These are phyloP conservation scores for Populus hybrid DNA, from an alignment of 441 rosid species.

Conservation along the genomic window DNA sequence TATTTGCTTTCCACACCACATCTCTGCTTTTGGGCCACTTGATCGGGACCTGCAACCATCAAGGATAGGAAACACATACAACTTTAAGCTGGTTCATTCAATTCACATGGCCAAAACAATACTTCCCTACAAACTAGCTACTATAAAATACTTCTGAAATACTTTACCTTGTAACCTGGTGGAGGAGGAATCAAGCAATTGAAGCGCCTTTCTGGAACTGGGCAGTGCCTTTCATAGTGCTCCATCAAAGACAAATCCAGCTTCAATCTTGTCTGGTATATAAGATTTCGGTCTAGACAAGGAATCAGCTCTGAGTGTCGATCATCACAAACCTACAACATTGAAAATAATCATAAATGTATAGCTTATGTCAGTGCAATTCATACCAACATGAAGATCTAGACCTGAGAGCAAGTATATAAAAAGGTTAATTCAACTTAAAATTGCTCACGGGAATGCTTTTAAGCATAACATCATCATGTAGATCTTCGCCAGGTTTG, in stretches of 20 bases:
- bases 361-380: not conserved
- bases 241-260: conserved; percentile 94
- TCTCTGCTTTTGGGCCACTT: conserved; percentile 99
- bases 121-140: not conserved
- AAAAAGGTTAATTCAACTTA: not conserved
- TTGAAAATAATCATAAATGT: conserved; percentile 11
- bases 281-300: conserved; percentile 86
- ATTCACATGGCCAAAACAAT: not conserved
- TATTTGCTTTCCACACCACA: conserved; percentile 99
- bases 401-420: not conserved
- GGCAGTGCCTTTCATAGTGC: conserved; percentile 98
- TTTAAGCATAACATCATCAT: conserved; percentile 50
- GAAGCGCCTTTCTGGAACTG: conserved; percentile 83
- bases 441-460: conserved; percentile 78
- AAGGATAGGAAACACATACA: not conserved
- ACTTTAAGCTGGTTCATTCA: not conserved
- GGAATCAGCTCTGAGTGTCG: conserved; percentile 95
- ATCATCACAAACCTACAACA: conserved; percentile 86
- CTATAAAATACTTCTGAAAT: conserved; percentile 4
- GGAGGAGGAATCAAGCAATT: conserved; percentile 99
- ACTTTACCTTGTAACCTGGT: conserved; percentile 76
- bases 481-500: conserved; percentile 54
- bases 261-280: conserved; percentile 96
- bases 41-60: conserved; percentile 62
- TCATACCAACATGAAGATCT: not conserved